Conservation (phyloP, 169 alveolate genomes). For the Plasmodium gaboni region DNA sequence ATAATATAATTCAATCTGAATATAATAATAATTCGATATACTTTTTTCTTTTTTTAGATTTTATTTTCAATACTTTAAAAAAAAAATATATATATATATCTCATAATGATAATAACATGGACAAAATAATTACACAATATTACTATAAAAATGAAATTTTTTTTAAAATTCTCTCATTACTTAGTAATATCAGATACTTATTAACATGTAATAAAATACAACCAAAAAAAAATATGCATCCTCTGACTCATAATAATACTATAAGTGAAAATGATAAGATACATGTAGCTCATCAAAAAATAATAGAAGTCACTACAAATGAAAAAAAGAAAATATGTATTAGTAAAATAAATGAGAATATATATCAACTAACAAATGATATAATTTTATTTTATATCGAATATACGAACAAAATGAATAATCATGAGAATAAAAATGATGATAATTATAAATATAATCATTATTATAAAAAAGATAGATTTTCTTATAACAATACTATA, state of each 20-base stretch:
- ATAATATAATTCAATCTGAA: background rate
- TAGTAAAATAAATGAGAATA: conserved; percentile 35
- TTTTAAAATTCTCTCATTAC: conserved; percentile 42
- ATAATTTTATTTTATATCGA: conserved; percentile 24
- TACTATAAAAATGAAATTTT: conserved; percentile 5
- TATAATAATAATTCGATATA: background rate
- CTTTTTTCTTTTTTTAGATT: conserved; percentile 44
- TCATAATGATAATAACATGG: too few relatives aligned
- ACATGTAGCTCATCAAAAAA: too few relatives aligned
- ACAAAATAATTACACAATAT: background rate
- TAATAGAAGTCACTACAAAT: too few relatives aligned
- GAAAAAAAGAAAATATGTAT: conserved; percentile 14
- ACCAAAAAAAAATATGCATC: too few relatives aligned
- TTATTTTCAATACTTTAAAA: conserved; percentile 36
- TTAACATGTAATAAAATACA: conserved; percentile 18
- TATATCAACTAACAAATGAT: conserved; percentile 25
- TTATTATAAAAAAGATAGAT: too few relatives aligned
- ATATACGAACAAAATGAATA: background rate
- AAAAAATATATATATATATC: background rate
- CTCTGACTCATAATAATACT: too few relatives aligned
- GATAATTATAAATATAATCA: background rate
- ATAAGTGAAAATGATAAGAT: too few relatives aligned
- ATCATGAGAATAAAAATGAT: background rate
- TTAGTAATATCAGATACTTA: conserved; percentile 45
- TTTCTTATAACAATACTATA: too few relatives aligned